Base-by-base conservation (phyloP, 73 alveolate genomes). In the Paramecium pentaurelia region DNA sequence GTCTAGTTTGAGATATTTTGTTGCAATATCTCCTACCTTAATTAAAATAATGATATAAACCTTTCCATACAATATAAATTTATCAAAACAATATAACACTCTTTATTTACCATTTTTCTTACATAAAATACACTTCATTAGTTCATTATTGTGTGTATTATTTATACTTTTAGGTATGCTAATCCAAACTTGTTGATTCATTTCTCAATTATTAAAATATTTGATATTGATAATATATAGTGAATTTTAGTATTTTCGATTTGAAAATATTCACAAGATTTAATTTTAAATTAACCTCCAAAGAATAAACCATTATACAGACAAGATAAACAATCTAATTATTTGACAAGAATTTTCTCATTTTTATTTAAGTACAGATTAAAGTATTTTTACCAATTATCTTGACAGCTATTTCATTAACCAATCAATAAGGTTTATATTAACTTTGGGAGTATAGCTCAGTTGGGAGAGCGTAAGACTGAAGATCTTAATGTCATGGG, bases 391-490 rank as follows among this genome's bases (percentile, higher is more conserved):
- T 16, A 16, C 27, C 25, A 12, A 49, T 49, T 12, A 49, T 16
- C 22, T 49, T 8, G 3, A 4, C 60, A 14, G 60, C 77, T 18
- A 60, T 60, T 60, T 32, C 47, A 64, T 64, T 28, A 28, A 12
- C 51, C 11, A 8, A 34, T 32, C 28, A 32, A 34, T 5, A 28
- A 14, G 49, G 12, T 64, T 73, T 34, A 36, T 30, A 80, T 44
- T 80, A 80, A 80, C 91, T 40, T 32, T 80, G 91, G 91, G 91
- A 80, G 71, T 88, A 88, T 88, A 88, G 94, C 94, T 88, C 94
- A 88, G 94, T 47, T 88, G 94, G 94, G 94, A 88, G 94, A 88
- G 94, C 94, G 94, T 88, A 88, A 88, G 94, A 88, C 91, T 88
- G 94, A 88, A 88, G 94, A 68, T 88, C 94, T 88, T 88, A 88